A percentile compares a stretch with the other conserved stretches of the same genome.
phyloP scores from a whole-genome alignment of 1,139 yeast species.

The Kodamaea plutei region DNA sequence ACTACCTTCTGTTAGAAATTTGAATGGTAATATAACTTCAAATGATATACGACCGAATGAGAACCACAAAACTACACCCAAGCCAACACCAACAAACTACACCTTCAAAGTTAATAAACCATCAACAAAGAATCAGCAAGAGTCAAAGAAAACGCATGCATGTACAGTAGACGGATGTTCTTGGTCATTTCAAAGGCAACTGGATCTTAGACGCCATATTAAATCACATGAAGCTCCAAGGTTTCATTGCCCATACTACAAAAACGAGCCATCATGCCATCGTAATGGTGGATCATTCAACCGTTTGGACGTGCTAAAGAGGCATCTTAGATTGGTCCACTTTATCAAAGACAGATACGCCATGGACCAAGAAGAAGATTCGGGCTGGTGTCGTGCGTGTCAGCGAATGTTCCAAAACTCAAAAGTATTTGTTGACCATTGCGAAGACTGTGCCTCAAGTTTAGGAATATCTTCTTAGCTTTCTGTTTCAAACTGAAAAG shows the following conservation, averaged over 20 bases:
- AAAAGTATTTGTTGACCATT: slow-evolving; percentile 61
- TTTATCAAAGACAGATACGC: slow-evolving; percentile 47
- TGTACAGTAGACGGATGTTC: slow-evolving; percentile 54
- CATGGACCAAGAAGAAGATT: slow-evolving; percentile 32
- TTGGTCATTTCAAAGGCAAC: slow-evolving; percentile 65
- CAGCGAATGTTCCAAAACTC: slow-evolving; percentile 54
- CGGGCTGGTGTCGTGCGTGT: slow-evolving; percentile 66
- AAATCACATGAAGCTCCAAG: slow-evolving; percentile 62
- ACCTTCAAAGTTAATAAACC: no score
- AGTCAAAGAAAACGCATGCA: slow-evolving; percentile 22
- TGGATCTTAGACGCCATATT: slow-evolving; percentile 63
- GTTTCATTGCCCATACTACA: slow-evolving; percentile 71
- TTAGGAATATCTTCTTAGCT: no score
- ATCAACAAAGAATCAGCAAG: no score
- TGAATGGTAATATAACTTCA: no score
- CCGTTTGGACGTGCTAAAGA: slow-evolving; percentile 63
- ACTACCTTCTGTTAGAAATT: no score
- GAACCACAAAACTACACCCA: no score
- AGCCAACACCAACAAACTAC: no score
- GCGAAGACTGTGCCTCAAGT: slow-evolving; percentile 57
- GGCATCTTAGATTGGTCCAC: slow-evolving; percentile 66
- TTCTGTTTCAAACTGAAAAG: no score
- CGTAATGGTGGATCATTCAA: slow-evolving; percentile 70
- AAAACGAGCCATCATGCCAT: slow-evolving; percentile 63
- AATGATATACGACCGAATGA: no score